Base-by-base conservation (phyloP, 2,329 filamentous ascomycete genomes). In the Albifimbria verrucaria region DNA sequence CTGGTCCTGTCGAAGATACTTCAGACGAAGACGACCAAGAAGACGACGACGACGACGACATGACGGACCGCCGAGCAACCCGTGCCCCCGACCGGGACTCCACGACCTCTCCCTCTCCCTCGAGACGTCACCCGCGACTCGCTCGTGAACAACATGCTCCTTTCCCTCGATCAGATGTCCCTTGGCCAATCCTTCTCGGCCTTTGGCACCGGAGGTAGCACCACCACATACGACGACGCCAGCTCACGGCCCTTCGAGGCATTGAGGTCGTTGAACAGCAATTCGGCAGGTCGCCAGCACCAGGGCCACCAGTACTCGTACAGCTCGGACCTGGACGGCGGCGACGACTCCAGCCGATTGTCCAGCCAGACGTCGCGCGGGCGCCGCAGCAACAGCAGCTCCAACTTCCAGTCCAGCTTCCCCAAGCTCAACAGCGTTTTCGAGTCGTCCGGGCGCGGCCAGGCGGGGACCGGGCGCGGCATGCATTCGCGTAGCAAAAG, bases 131-230 rank as follows among this genome's bases (percentile, higher is more conserved):
- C 89, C 41, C 86, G 93, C 61, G 90, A 96, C 66, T 97, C 92
- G 32, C 86, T 99, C 60, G 91, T 99, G 55, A 89, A 94, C 71
- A 96, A 97, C 71, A 94, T 99, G 88, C 85, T 97, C 55, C 79
- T 94, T 59, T 96, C 92, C 41, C 86, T 99, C 58, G 93, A 96
- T 72, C 89, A 93, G 70, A 85, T 93, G 66, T 87, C 83, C 41
- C 78, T 82, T 61, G 77, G 71, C 44, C 76, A 80, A 60, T 66
- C 72, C 44, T 58, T 52, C 59, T 42, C 49, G 2, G 42, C 49
- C 47, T 49, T 44, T 32, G 45, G 50, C 44, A 48, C 22, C 51
- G 55, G 50, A 51, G 52, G 51, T 10, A 49, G 51, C 52, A 32
- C 42, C 36, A 41, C 64, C 62, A 57, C 62, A 55, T 64, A 61